These are phyloP conservation scores for Neonectria punicea DNA, from an alignment of 2,329 filamentous ascomycete species.

Conservation along the genomic window DNA sequence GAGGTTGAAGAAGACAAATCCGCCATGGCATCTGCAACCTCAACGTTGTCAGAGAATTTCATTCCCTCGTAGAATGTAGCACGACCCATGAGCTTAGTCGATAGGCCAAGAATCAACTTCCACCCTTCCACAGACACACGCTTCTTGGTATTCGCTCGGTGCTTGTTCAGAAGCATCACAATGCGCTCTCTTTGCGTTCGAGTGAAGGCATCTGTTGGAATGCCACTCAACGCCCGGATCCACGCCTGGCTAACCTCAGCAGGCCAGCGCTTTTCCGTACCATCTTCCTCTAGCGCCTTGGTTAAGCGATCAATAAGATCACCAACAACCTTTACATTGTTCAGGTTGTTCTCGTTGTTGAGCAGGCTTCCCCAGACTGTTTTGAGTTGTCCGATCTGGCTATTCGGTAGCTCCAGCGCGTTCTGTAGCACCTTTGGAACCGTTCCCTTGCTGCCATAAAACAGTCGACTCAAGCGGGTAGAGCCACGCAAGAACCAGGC, in stretches of 20 bases:
- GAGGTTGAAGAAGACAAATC: conserved; percentile 39
- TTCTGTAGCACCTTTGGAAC: conserved; percentile 42
- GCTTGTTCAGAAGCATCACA: conserved; percentile 48
- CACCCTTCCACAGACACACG: conserved; percentile 45
- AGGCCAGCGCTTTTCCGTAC: conserved; percentile 47
- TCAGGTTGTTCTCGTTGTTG: conserved; percentile 52
- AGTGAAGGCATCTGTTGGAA: conserved; percentile 53
- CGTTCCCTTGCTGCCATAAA: conserved; percentile 37
- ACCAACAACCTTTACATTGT: conserved; percentile 46
- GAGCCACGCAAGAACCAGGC: conserved; percentile 49
- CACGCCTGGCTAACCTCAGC: conserved; percentile 42
- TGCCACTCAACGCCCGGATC: conserved; percentile 47
- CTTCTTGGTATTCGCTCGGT: conserved; percentile 41
- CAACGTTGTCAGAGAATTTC: conserved; percentile 51
- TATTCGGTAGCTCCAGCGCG: conserved; percentile 34
- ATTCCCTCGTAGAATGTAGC: conserved; percentile 63
- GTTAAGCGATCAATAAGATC: conserved; percentile 49
- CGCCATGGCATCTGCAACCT: conserved; percentile 48
- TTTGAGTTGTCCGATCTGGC: conserved; percentile 28
- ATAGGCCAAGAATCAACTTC: conserved; percentile 56
- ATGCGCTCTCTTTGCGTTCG: conserved; percentile 57
- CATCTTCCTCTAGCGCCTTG: conserved; percentile 42
- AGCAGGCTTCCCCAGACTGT: conserved; percentile 47
- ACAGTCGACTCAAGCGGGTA: conserved; percentile 46
- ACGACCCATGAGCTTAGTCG: conserved; percentile 61